phyloP scores from a whole-genome alignment of 2,329 filamentous ascomycete genomes.

The Xylariaceae sp. region DNA sequence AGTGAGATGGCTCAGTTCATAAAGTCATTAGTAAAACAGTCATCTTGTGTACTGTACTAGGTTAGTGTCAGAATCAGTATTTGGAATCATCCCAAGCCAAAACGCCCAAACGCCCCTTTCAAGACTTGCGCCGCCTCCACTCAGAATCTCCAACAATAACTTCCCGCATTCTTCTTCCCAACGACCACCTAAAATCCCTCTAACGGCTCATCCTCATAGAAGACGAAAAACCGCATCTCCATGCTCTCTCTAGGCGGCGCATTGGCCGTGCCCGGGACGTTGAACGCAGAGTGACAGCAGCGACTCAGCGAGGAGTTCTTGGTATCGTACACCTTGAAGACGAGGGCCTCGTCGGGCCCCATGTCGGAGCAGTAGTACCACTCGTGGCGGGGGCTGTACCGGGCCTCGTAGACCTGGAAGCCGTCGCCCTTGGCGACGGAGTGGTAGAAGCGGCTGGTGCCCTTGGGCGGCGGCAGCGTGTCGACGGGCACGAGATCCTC shows the following conservation, averaged over 20 bases:
- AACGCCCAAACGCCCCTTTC: too few relatives aligned
- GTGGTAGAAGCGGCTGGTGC: slow-evolving; percentile 6
- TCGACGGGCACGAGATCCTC: slow-evolving; percentile 12
- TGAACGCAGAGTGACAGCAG: slow-evolving; percentile 14
- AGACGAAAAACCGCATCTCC: slow-evolving; percentile 17
- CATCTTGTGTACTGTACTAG: too few relatives aligned
- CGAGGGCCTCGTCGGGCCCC: slow-evolving; percentile 10
- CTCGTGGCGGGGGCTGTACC: slow-evolving; percentile 9
- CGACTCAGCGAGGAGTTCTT: slow-evolving; percentile 10
- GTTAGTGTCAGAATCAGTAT: too few relatives aligned
- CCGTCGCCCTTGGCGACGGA: slow-evolving; percentile 10
- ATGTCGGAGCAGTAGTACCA: slow-evolving; percentile 15
- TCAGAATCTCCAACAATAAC: too few relatives aligned
- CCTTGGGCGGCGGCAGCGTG: slow-evolving; percentile 5
- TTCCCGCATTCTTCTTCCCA: too few relatives aligned
- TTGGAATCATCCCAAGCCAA: too few relatives aligned
- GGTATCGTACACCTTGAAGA: slow-evolving; percentile 14
- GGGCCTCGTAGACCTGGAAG: slow-evolving; percentile 11
- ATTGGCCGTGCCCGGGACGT: not conserved
- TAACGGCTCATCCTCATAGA: slow-evolving; percentile 13
- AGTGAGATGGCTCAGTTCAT: too few relatives aligned
- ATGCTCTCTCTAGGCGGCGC: slow-evolving; percentile 13
- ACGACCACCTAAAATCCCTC: slow-evolving; percentile 1
- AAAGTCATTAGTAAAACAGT: too few relatives aligned
- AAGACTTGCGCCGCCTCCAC: too few relatives aligned